Evolutionary conservation across 768 basidiomycete species (phyloP).

Genomic region (Psilocybe tampanensis): DNA sequence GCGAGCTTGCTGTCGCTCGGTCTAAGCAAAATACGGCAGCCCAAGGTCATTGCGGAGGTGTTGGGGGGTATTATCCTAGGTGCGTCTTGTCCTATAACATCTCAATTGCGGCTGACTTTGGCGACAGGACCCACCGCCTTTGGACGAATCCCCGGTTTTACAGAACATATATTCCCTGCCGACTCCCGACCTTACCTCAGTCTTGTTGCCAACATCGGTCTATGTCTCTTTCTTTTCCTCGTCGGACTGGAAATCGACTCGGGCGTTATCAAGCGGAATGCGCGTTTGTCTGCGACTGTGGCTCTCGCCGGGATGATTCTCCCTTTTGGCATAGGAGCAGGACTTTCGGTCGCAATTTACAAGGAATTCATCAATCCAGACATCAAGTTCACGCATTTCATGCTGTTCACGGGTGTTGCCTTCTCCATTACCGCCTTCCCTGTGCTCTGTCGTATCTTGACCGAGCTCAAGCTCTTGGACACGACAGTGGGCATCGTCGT

Average conservation of each 20-base stretch:
- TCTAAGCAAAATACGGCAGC: slow-evolving; percentile 79
- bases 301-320: slow-evolving; percentile 83
- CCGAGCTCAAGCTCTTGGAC: slow-evolving; percentile 88
- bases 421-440: slow-evolving; percentile 90
- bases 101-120: not conserved
- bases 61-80: slow-evolving; percentile 90
- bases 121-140: slow-evolving; percentile 51
- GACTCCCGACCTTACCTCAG: slow-evolving; percentile 76
- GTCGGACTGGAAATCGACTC: slow-evolving; percentile 92
- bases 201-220: slow-evolving; percentile 87
- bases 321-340: slow-evolving; percentile 87
- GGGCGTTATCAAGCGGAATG: slow-evolving; percentile 76
- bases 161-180: slow-evolving; percentile 79
- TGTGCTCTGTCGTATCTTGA: slow-evolving; percentile 84
- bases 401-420: slow-evolving; percentile 93
- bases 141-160: slow-evolving; percentile 87
- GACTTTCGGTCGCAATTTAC: slow-evolving; percentile 67
- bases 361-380: slow-evolving; percentile 66
- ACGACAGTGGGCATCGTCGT: slow-evolving; percentile 93
- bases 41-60: slow-evolving; percentile 82
- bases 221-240: slow-evolving; percentile 88
- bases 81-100: slow-evolving; percentile 20
- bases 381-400: slow-evolving; percentile 84
- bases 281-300: slow-evolving; percentile 64
- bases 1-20: slow-evolving; percentile 68